A percentile compares a stretch with the other conserved stretches of the same genome.
phyloP scores from a whole-genome alignment of 352 stramenopile genomes.

The Aphanomyces stellatus region DNA sequence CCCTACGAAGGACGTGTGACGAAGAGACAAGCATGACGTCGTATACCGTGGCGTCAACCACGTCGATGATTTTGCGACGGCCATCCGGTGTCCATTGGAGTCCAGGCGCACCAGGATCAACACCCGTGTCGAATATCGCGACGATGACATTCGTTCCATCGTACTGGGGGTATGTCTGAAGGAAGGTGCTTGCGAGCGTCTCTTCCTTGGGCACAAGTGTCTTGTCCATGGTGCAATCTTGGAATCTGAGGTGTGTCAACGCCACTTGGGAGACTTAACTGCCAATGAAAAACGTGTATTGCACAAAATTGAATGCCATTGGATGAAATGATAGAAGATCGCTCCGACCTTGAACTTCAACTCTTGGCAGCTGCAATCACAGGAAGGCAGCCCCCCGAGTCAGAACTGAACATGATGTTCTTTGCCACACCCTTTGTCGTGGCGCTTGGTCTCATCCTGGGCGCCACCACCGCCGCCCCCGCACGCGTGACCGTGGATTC shows the following conservation, averaged over 20 bases:
- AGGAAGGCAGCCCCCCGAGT: too few relatives aligned
- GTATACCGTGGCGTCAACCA: constrained; percentile 91
- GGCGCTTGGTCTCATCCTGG: too few relatives aligned
- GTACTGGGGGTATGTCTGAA: constrained; percentile 69
- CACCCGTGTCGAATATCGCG: constrained; percentile 93
- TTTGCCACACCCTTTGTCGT: too few relatives aligned
- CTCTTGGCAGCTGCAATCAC: too few relatives aligned
- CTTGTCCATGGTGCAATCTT: not conserved
- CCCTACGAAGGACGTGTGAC: not conserved
- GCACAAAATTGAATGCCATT: too few relatives aligned
- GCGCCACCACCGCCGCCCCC: not conserved
- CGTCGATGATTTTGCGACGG: constrained; percentile 90
- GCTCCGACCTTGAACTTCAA: too few relatives aligned
- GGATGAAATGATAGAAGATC: too few relatives aligned
- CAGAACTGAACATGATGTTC: too few relatives aligned
- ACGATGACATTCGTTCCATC: constrained; percentile 89
- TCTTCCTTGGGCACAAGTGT: constrained; percentile 83
- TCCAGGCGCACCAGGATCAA: constrained; percentile 86
- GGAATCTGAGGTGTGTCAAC: not conserved
- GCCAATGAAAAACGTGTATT: too few relatives aligned
- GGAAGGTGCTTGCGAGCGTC: constrained; percentile 76
- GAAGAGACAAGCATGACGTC: not conserved
- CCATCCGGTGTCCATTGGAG: constrained; percentile 81
- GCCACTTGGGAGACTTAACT: too few relatives aligned
- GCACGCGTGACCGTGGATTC: constrained; percentile 4